phyloP scores from a whole-genome alignment of 2,329 filamentous ascomycete species.

The Colletotrichum truncatum region DNA sequence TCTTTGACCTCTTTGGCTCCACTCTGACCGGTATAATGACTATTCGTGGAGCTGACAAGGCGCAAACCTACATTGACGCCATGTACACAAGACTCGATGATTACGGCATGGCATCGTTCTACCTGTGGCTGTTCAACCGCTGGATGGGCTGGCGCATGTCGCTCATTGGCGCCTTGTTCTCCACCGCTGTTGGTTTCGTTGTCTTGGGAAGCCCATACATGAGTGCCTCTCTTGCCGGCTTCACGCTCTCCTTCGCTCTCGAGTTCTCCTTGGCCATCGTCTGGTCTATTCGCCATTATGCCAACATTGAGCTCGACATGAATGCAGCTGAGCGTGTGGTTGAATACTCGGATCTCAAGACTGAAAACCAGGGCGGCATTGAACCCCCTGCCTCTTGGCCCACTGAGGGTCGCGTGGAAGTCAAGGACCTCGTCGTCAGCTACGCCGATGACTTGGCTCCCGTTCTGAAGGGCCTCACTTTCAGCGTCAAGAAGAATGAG shows the following conservation, averaged over 20 bases:
- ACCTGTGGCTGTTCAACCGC: slow-evolving; percentile 77
- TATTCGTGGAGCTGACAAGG: slow-evolving; percentile 79
- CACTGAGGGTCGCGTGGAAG: slow-evolving; percentile 75
- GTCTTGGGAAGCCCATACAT: slow-evolving; percentile 70
- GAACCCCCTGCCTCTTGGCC: slow-evolving; percentile 79
- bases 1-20: slow-evolving; percentile 83
- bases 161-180: slow-evolving; percentile 74
- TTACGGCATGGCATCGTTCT: slow-evolving; percentile 72
- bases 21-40: slow-evolving; percentile 78
- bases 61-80: slow-evolving; percentile 70
- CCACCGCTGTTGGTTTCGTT: slow-evolving; percentile 70
- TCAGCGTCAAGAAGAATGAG: slow-evolving; percentile 73
- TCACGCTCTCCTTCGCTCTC: slow-evolving; percentile 78
- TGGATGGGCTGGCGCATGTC: slow-evolving; percentile 82
- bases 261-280: slow-evolving; percentile 73
- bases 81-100: slow-evolving; percentile 78
- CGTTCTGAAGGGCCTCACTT: slow-evolving; percentile 75
- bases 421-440: slow-evolving; percentile 75
- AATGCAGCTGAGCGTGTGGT: slow-evolving; percentile 80
- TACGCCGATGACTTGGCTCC: slow-evolving; percentile 78
- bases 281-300: slow-evolving; percentile 73
- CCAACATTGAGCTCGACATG: slow-evolving; percentile 80
- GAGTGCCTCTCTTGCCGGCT: slow-evolving; percentile 77
- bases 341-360: slow-evolving; percentile 76
- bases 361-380: slow-evolving; percentile 70